These are phyloP conservation scores for Actinomortierella ambigua DNA, from an alignment of 371 early-diverging fungal genomes.

Conservation along the genomic window DNA sequence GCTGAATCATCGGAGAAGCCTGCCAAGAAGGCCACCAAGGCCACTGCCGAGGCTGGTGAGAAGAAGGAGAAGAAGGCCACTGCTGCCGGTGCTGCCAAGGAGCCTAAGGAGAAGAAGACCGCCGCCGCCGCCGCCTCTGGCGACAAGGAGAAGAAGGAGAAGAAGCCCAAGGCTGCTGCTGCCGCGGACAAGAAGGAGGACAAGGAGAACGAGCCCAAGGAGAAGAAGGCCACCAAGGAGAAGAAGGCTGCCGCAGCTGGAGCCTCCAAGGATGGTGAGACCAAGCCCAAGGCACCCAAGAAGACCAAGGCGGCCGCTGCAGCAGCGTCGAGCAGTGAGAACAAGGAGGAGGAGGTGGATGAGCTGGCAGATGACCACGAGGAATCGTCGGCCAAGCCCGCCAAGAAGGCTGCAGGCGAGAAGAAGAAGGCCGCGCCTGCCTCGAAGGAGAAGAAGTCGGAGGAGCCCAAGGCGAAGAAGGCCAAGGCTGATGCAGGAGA, in stretches of 20 bases:
- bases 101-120: slow-evolving; percentile 17
- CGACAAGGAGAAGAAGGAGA: slow-evolving; percentile 27
- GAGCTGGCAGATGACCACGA: slow-evolving; percentile 14
- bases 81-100: slow-evolving; percentile 11
- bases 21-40: slow-evolving; percentile 10
- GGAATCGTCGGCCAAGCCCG: slow-evolving; percentile 13
- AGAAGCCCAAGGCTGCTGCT: slow-evolving; percentile 7
- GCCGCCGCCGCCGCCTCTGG: slow-evolving; percentile 4
- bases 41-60: not conserved
- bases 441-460: slow-evolving; percentile 20
- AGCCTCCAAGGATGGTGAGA: slow-evolving; percentile 16
- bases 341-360: slow-evolving; percentile 5
- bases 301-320: slow-evolving; percentile 11
- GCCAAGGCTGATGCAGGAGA: not conserved
- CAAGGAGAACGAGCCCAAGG: slow-evolving; percentile 20
- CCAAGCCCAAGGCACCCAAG: slow-evolving; percentile 7
- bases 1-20: slow-evolving; percentile 10
- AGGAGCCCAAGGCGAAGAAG: slow-evolving; percentile 7
- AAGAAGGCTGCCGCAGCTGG: slow-evolving; percentile 25
- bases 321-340: slow-evolving; percentile 3
- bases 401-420: slow-evolving; percentile 29
- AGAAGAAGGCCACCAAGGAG: slow-evolving; percentile 17
- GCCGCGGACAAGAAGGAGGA: slow-evolving; percentile 2
- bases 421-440: slow-evolving; percentile 16
- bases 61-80: slow-evolving; percentile 9